A percentile compares a stretch with the other conserved stretches of the same genome.
Conservation (phyloP, 371 early-diverging fungal species). For the Fennellomyces sp. region DNA sequence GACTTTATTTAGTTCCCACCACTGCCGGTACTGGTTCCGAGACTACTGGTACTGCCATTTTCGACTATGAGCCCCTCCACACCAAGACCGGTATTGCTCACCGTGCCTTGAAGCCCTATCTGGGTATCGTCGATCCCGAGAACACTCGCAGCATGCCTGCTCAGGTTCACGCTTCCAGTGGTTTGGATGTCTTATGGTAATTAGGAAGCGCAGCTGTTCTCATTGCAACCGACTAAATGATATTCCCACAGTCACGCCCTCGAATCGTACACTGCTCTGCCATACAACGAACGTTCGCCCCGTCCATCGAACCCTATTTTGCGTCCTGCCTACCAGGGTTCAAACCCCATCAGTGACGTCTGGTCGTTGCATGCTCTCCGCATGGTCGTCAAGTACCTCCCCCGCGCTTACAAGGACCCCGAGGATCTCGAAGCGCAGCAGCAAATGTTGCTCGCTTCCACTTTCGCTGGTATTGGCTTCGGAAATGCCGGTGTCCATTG, state of each 20-base stretch:
- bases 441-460: constrained; percentile 89
- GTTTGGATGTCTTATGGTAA: constrained; percentile 86
- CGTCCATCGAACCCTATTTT: constrained; percentile 82
- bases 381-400: constrained; percentile 83
- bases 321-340: constrained; percentile 91
- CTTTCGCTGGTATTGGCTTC: constrained; percentile 91
- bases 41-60: constrained; percentile 90
- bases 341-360: constrained; percentile 90
- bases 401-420: constrained; percentile 72
- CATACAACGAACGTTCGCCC: constrained; percentile 80
- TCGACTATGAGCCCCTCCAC: constrained; percentile 83
- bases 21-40: constrained; percentile 92
- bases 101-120: constrained; percentile 82
- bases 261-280: constrained; percentile 91
- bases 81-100: constrained; percentile 93
- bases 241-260: constrained; percentile 76
- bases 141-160: constrained; percentile 87
- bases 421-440: constrained; percentile 77
- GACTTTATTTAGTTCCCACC: constrained; percentile 63
- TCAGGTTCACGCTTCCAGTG: constrained; percentile 84
- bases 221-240: no score
- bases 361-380: constrained; percentile 87
- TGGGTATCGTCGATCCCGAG: constrained; percentile 89
- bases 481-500: constrained; percentile 92
- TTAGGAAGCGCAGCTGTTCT: no score